Base-by-base conservation (phyloP, 2,329 filamentous ascomycete genomes). In the Aspergillus oerlinghausenensis region DNA sequence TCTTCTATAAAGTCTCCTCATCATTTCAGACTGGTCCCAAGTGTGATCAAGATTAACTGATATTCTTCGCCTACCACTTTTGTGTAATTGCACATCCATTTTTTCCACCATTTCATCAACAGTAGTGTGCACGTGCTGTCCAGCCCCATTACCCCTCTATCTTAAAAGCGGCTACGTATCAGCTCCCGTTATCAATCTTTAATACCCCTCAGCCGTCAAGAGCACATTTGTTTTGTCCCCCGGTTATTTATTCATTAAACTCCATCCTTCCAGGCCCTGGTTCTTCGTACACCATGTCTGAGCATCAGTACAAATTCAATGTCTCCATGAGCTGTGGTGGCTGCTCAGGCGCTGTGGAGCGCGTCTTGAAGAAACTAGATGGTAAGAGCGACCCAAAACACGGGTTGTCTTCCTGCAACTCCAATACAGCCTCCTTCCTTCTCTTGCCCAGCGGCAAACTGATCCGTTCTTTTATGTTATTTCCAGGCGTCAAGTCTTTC, bases 231-330 rank as follows among this genome's bases (percentile, higher is more conserved):
- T 3, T 17, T 38, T 7, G 32, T 7, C 23, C 21, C 45, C 25
- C 47, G 8, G 47, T 28, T 25, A 5, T 10, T 25, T 49, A 25
- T 49, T 40, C 52, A 38, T 47, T 52, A 56, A 57, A 57, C 43
- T 53, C 58, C 51, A 51, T 50, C 56, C 57, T 53, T 21, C 55
- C 49, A 17, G 14, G 6, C 2, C 5, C 14, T 17, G 14, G 17
- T 26, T 32, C 17, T 42, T 48, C 35, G 54, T 53, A 26, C 54
- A 61, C 43, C 50, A 63, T 92, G 89, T 79, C 86, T 58, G 85
- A 88, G 67, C 91, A 96, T 81, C 90, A 86, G 66, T 97, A 97
- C 88, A 90, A 94, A 76, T 97, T 97, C 82, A 87, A 92, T 77
- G 85, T 97, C 75, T 82, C 80, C 77, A 99, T 99, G 94, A 89